These are phyloP conservation scores for Miamiensis avidus DNA, from an alignment of 169 alveolate genomes.

Conservation along the genomic window DNA sequence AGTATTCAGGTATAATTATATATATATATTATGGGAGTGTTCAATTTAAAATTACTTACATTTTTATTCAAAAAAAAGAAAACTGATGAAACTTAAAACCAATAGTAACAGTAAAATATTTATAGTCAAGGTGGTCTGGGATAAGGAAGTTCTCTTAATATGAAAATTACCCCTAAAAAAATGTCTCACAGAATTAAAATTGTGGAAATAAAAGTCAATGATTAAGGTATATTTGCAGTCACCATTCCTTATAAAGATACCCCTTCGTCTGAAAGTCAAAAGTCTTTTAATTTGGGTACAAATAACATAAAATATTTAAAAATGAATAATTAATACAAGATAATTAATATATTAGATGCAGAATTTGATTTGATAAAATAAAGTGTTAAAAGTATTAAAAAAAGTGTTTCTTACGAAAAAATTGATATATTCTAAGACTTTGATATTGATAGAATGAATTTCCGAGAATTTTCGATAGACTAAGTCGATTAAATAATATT, in stretches of 20 bases:
- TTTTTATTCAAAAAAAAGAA: too few relatives aligned
- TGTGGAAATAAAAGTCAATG: slow-evolving; percentile 25
- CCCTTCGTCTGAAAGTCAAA: background rate
- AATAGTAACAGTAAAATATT: too few relatives aligned
- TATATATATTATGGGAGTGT: slow-evolving; percentile 24
- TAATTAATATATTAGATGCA: slow-evolving; percentile 13
- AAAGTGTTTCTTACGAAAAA: slow-evolving; percentile 21
- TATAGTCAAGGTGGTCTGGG: background rate
- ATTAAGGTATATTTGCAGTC: slow-evolving; percentile 36
- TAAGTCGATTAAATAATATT: slow-evolving; percentile 7
- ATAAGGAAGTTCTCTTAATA: background rate
- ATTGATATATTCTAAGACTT: slow-evolving; percentile 7
- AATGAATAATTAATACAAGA: slow-evolving; percentile 2
- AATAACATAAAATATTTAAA: background rate
- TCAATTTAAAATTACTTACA: background rate
- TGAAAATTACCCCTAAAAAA: slow-evolving; percentile 17
- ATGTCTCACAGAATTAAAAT: slow-evolving; percentile 30
- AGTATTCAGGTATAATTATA: too few relatives aligned
- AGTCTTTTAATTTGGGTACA: background rate
- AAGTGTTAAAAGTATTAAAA: background rate
- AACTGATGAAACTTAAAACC: too few relatives aligned
- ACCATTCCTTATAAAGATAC: slow-evolving; percentile 42
- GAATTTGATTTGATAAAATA: slow-evolving; percentile 6
- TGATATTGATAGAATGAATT: slow-evolving; percentile 20
- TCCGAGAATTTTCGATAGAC: slow-evolving; percentile 5